Conservation (phyloP, 371 early-diverging fungal genomes). For the Mucor racemosus region DNA sequence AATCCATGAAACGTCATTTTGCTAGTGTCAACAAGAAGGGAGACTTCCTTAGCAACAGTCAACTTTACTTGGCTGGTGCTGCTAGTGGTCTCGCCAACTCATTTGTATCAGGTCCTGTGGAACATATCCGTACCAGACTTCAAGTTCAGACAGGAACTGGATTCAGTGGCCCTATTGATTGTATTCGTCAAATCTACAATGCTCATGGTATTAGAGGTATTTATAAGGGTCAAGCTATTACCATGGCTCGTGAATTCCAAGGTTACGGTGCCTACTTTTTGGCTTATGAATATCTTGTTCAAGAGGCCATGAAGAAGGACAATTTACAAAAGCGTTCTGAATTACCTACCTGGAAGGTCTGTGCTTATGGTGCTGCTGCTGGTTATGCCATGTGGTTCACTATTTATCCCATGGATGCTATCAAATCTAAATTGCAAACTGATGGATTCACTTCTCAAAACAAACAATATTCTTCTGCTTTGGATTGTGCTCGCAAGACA, state of each 20-base stretch:
- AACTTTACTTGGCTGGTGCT: conserved; percentile 82
- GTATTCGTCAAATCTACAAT: conserved; percentile 75
- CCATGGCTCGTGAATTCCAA: conserved; percentile 79
- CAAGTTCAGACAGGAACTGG: conserved; percentile 70
- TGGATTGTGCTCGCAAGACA: conserved; percentile 74
- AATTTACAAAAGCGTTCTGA: conserved; percentile 55
- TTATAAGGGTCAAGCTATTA: conserved; percentile 84
- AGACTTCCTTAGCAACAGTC: conserved; percentile 57
- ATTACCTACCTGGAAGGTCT: conserved; percentile 68
- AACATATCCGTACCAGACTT: conserved; percentile 81
- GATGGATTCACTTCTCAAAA: conserved; percentile 66
- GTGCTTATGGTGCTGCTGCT: conserved; percentile 74
- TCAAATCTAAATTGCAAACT: conserved; percentile 83
- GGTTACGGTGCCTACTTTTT: conserved; percentile 84
- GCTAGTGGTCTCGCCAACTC: conserved; percentile 83
- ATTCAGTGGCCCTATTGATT: conserved; percentile 75
- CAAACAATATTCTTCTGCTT: conserved; percentile 61
- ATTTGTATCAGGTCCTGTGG: conserved; percentile 84
- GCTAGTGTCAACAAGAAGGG: conserved; percentile 46
- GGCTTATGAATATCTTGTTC: conserved; percentile 78
- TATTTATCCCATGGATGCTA: conserved; percentile 79
- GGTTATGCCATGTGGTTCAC: conserved; percentile 85
- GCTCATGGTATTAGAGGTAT: conserved; percentile 74
- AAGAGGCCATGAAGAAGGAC: conserved; percentile 64
- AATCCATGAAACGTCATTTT: conserved; percentile 76